Evolutionary conservation across 495 filamentous ascomycete species (phyloP).

Genomic region (Ramalina intermedia): DNA sequence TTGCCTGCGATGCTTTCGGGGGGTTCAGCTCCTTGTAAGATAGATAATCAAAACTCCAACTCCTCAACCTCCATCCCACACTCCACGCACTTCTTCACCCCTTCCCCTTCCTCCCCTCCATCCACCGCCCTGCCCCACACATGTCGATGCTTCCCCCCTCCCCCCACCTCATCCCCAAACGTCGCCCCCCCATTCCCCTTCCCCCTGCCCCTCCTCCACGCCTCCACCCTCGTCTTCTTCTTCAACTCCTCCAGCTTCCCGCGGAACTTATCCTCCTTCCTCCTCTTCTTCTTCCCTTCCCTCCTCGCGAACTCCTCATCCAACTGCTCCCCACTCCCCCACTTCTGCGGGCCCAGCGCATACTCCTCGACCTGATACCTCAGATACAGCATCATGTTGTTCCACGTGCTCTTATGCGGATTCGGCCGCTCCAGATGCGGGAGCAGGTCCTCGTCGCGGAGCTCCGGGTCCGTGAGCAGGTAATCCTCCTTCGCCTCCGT

Average conservation of each 20-base stretch:
- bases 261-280: constrained; percentile 87
- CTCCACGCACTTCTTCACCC: constrained; percentile 68
- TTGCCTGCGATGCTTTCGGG: no score
- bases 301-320: constrained; percentile 82
- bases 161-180: constrained; percentile 64
- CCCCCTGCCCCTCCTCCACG: constrained; percentile 54
- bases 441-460: constrained; percentile 70
- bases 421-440: constrained; percentile 83
- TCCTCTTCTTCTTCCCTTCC: constrained; percentile 65
- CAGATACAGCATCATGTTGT: constrained; percentile 95
- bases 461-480: constrained; percentile 78
- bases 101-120: constrained; percentile 58
- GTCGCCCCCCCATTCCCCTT: constrained; percentile 36
- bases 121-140: constrained; percentile 76
- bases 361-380: constrained; percentile 90
- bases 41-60: constrained; percentile 52
- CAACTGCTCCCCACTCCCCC: constrained; percentile 71
- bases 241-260: constrained; percentile 77
- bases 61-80: constrained; percentile 98
- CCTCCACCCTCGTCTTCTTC: constrained; percentile 83
- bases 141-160: constrained; percentile 66
- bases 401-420: constrained; percentile 89
- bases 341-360: constrained; percentile 61
- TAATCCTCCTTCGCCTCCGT: constrained; percentile 94
- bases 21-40: no score